phyloP scores from a whole-genome alignment of 495 filamentous ascomycete genomes.

The Penicillium pancosmium region DNA sequence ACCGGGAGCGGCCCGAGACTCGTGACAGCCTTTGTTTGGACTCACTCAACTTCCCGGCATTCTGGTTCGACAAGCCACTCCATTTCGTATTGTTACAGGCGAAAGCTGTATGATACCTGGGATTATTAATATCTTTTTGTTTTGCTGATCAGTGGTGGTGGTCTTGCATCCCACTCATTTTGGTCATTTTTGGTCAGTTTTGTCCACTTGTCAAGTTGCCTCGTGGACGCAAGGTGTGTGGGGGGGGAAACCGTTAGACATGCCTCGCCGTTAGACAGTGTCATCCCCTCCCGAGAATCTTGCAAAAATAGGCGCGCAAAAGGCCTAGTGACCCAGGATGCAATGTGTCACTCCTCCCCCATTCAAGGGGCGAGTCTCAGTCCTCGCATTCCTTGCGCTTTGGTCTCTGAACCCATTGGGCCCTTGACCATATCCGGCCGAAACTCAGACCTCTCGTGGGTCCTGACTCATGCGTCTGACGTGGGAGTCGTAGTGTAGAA shows the following conservation, averaged over 20 bases:
- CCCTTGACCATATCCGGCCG: slow-evolving; percentile 7
- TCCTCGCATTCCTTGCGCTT: slow-evolving; percentile 23
- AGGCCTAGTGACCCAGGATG: background rate
- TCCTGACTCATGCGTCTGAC: slow-evolving; percentile 13
- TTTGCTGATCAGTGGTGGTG: too few species aligned
- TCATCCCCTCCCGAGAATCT: slow-evolving; percentile 22
- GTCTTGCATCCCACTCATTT: background rate
- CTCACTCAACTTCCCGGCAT: background rate
- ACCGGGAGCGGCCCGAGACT: slow-evolving; percentile 36
- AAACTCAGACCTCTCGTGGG: slow-evolving; percentile 23
- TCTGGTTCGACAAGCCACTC: slow-evolving; percentile 14
- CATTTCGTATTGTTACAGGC: background rate
- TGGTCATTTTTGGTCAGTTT: background rate
- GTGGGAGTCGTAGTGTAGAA: background rate
- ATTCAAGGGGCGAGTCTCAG: slow-evolving; percentile 11
- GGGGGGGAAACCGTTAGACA: slow-evolving; percentile 21
- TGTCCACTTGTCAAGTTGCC: slow-evolving; percentile 4
- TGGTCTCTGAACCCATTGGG: slow-evolving; percentile 13
- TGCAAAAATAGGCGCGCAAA: slow-evolving; percentile 2
- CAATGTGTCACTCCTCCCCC: background rate
- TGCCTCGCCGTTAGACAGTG: slow-evolving; percentile 30
- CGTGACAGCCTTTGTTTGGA: slow-evolving; percentile 25
- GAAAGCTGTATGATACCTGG: background rate
- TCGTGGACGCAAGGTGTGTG: slow-evolving; percentile 25
- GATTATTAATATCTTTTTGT: too few species aligned